Percentiles rank a stretch among this genome's conserved stretches.
Conservation (phyloP, 192 early-diverging fungal species). For the Entomortierella chlamydospora region DNA sequence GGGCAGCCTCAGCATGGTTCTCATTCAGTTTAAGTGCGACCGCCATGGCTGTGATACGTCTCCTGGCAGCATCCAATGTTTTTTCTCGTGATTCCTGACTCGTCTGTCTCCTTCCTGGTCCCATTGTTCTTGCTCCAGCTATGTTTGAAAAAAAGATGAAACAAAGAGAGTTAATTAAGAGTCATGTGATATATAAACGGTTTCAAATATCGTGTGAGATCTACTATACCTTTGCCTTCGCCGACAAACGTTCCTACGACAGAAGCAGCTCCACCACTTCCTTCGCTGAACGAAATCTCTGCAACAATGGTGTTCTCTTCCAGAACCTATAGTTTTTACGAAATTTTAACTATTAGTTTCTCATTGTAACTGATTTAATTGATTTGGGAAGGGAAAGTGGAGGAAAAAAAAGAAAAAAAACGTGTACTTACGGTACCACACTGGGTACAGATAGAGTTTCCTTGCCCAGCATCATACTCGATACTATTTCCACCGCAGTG, state of each 20-base stretch:
- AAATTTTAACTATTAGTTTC: too few species aligned
- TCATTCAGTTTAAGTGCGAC: conserved; percentile 78
- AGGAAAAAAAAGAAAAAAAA: conserved; percentile 4
- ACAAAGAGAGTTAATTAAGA: background rate
- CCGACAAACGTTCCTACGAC: conserved; percentile 79
- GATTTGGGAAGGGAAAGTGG: too few species aligned
- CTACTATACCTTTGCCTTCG: conserved; percentile 66
- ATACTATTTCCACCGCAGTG: conserved; percentile 69
- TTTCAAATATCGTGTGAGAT: too few species aligned
- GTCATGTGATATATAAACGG: background rate
- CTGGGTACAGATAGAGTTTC: conserved; percentile 75
- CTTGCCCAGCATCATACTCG: conserved; percentile 76
- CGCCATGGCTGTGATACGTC: conserved; percentile 79
- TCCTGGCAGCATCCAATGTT: conserved; percentile 73
- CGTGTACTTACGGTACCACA: conserved; percentile 65
- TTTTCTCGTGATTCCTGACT: conserved; percentile 77
- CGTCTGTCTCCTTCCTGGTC: conserved; percentile 58
- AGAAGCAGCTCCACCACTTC: conserved; percentile 86
- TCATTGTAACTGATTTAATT: too few species aligned
- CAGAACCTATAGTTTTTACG: conserved; percentile 81
- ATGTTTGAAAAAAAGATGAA: background rate
- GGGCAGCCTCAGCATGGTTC: conserved; percentile 82
- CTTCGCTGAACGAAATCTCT: conserved; percentile 92
- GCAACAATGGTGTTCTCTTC: conserved; percentile 95
- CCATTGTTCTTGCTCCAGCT: conserved; percentile 57